Evolutionary conservation across 169 alveolate genomes (phyloP).

Genomic region (Babesia caballi): DNA sequence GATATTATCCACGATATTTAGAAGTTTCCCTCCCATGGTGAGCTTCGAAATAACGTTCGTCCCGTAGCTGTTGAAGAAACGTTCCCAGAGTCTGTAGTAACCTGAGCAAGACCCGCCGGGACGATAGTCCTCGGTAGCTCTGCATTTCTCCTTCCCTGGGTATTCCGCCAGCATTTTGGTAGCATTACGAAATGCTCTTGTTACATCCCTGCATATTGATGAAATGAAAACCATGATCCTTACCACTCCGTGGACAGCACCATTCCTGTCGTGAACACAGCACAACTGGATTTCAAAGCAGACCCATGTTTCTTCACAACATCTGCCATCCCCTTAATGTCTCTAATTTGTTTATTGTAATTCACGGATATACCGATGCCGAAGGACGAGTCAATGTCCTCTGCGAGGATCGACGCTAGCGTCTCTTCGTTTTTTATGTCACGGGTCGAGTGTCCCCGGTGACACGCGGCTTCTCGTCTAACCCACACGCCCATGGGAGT

Average conservation of each 20-base stretch:
- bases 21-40: conserved; percentile 33
- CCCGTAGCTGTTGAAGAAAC: conserved; percentile 34
- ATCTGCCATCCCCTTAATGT: not conserved
- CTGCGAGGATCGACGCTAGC: conserved; percentile 10
- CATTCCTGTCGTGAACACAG: conserved; percentile 64
- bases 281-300: conserved; percentile 45
- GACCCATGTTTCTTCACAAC: not conserved
- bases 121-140: not conserved
- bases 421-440: conserved; percentile 5
- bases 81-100: conserved; percentile 5
- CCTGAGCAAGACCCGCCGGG: not conserved
- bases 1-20: not conserved
- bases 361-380: conserved; percentile 6
- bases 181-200: conserved; percentile 8
- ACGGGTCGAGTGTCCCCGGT: conserved; percentile 22
- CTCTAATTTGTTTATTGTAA: not conserved
- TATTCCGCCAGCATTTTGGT: not conserved
- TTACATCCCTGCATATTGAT: conserved; percentile 12
- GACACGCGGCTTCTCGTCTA: conserved; percentile 49
- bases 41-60: conserved; percentile 25
- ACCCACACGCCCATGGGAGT: conserved; percentile 61
- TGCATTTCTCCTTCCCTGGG: not conserved
- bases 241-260: conserved; percentile 50
- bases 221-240: not conserved
- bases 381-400: conserved; percentile 43